Evolutionary conservation across 495 filamentous ascomycete species (phyloP), one percentile per base, ranked within the genome.

Genomic region (Apodospora peruviana): DNA sequence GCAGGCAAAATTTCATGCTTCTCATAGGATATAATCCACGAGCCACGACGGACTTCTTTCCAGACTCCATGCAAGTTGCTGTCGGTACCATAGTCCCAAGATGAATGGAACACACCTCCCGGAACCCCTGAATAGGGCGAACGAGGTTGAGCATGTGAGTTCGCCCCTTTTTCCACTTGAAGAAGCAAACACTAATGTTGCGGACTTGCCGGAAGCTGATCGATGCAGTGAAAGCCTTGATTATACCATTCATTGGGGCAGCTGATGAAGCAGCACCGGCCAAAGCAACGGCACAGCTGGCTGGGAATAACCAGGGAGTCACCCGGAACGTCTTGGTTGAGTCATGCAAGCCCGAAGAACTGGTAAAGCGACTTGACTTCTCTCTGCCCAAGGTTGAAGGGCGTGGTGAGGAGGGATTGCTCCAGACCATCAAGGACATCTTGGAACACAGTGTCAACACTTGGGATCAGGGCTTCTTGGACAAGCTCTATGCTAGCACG

Each of bases 381-480:
- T 61, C 76, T 8, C 67, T 96, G 5, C 88, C 90, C 1, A 64
- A 71, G 11, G 67, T 77, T 38, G 59, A 70, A 29, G 86, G 85
- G 9, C 68, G 71, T 29, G 87, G 86, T 2, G 83, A 85, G 57
- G 80, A 86, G 12, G 90, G 89, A 0, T 62, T 96, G 43, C 65
- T 91, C 18, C 62, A 78, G 19, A 68, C 79, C 2, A 73, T 91
- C 22, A 68, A 80, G 51, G 76, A 81, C 55, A 72, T 94, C 25
- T 73, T 96, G 44, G 73, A 78, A 44, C 88, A 93, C 70, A 86
- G 82, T 41, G 91, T 96, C 57, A 97, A 97, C 67, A 96, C 91
- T 25, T 97, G 91, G 91, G 85, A 91, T 64, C 88, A 91, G 60
- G 93, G 91, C 7, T 96, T 98, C 68, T 67, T 96, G 62, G 88